Evolutionary conservation across 2,329 filamentous ascomycete species (phyloP).

Genomic region (Aspergillus tanneri): DNA sequence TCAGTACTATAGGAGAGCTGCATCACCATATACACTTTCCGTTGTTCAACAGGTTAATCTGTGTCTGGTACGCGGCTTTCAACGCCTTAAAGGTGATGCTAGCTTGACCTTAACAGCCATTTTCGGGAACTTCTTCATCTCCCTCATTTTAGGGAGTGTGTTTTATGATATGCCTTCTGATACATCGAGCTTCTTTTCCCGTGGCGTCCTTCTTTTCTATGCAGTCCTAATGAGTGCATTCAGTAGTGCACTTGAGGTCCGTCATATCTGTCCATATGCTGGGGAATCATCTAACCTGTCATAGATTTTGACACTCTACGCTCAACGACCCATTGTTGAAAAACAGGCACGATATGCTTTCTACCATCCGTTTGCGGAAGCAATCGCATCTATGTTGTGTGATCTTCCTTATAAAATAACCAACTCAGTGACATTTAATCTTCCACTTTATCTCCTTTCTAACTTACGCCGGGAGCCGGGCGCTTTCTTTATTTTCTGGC

Average conservation of each 20-base stretch:
- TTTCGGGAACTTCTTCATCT: slow-evolving; percentile 10
- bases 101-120: slow-evolving; percentile 10
- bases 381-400: slow-evolving; percentile 12
- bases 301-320: background rate
- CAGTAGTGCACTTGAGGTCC: slow-evolving; percentile 14
- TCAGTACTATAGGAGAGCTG: slow-evolving; percentile 11
- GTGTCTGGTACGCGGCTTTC: slow-evolving; percentile 13
- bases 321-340: slow-evolving; percentile 3
- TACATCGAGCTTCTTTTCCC: slow-evolving; percentile 14
- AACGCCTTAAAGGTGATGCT: slow-evolving; percentile 15
- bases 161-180: slow-evolving; percentile 13
- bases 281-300: background rate
- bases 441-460: slow-evolving; percentile 59
- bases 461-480: slow-evolving; percentile 49
- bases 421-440: slow-evolving; percentile 7
- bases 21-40: slow-evolving; percentile 15
- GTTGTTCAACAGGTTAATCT: slow-evolving; percentile 14
- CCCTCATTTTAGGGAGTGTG: slow-evolving; percentile 15
- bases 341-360: slow-evolving; percentile 3
- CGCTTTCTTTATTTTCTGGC: slow-evolving; percentile 59
- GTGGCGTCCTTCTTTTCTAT: slow-evolving; percentile 12
- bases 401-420: slow-evolving; percentile 12
- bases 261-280: background rate
- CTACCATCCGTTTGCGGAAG: slow-evolving; percentile 10
- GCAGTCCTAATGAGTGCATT: slow-evolving; percentile 9